Evolutionary conservation across 2,329 filamentous ascomycete genomes (phyloP).

Genomic region (Aspergillus flavus): DNA sequence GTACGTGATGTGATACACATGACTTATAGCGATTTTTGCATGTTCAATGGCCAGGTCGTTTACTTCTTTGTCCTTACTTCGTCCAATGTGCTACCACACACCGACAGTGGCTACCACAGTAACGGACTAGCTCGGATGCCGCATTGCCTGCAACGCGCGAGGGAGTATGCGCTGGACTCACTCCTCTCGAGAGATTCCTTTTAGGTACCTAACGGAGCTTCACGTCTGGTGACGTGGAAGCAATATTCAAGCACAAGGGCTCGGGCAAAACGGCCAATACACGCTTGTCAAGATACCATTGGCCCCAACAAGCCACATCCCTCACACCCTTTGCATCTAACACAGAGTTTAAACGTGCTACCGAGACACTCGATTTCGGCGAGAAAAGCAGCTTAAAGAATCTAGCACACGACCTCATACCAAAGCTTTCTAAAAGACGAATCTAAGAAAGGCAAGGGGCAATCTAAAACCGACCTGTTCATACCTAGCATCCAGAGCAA

Average conservation of each 20-base stretch:
- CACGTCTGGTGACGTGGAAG: neutral
- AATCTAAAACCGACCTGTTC: too few relatives aligned
- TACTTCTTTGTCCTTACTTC: neutral
- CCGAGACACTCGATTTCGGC: too few relatives aligned
- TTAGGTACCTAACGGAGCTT: neutral
- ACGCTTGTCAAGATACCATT: neutral
- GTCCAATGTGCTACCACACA: neutral
- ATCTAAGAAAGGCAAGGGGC: too few relatives aligned
- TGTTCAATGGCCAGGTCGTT: neutral
- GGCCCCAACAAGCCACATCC: too few relatives aligned
- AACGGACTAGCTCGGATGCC: neutral
- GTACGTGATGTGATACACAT: neutral
- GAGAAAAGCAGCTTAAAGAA: too few relatives aligned
- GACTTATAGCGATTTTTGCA: neutral
- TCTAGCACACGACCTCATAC: too few relatives aligned
- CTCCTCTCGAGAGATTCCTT: neutral
- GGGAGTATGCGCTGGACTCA: neutral
- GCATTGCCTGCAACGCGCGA: neutral
- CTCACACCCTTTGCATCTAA: too few relatives aligned
- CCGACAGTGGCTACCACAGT: neutral
- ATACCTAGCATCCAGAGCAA: too few relatives aligned
- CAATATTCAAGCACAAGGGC: too few relatives aligned
- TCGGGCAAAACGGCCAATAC: too few relatives aligned
- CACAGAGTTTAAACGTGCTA: too few relatives aligned
- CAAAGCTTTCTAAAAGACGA: too few relatives aligned